These are phyloP conservation scores for Beauveria scarabaeidicola DNA, from an alignment of 2,329 filamentous ascomycete species.

Conservation along the genomic window DNA sequence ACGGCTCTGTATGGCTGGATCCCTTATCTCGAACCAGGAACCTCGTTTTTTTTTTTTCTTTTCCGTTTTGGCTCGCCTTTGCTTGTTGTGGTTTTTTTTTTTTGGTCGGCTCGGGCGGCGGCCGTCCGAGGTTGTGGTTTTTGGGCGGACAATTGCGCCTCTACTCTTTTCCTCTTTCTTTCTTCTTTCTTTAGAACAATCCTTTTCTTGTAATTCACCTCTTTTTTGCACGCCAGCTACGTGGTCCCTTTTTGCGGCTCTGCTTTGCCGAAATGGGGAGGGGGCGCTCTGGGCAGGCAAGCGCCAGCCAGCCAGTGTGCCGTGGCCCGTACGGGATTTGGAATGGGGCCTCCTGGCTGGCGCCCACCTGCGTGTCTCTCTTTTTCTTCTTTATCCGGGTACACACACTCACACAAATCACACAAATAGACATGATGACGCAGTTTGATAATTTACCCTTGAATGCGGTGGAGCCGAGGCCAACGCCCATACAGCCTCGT, in stretches of 20 bases:
- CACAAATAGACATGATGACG: neutral
- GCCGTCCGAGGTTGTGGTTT: neutral
- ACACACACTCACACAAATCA: neutral
- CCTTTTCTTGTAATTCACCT: neutral
- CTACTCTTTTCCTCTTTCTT: neutral
- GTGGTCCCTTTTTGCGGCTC: neutral
- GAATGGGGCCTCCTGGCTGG: too few relatives aligned
- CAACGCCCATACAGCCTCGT: neutral
- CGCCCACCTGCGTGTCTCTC: neutral
- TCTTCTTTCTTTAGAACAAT: neutral
- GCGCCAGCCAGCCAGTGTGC: too few relatives aligned
- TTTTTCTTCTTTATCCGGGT: neutral
- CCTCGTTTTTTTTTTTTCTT: neutral
- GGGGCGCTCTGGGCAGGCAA: neutral
- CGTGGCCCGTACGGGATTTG: neutral
- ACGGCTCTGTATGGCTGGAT: neutral
- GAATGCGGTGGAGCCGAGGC: neutral
- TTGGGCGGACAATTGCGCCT: neutral
- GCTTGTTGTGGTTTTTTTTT: neutral
- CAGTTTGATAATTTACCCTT: neutral
- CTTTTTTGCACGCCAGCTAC: neutral
- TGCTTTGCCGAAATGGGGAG: neutral
- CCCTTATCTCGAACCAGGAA: neutral
- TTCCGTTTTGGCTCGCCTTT: neutral
- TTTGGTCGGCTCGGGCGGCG: conserved; percentile 2